Conservation (phyloP, 768 basidiomycete species). For the Vararia minispora region DNA sequence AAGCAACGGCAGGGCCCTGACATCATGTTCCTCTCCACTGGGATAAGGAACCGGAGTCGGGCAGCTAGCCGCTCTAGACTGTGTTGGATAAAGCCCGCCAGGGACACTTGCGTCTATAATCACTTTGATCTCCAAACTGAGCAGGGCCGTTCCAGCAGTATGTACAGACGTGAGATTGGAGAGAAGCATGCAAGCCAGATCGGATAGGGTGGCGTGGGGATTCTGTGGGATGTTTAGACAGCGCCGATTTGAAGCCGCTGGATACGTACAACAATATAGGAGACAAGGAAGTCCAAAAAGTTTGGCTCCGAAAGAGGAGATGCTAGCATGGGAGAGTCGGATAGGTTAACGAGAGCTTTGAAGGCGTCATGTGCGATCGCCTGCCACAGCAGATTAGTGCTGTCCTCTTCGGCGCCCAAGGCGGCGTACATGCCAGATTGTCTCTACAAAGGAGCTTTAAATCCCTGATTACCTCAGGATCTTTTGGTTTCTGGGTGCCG, state of each 20-base stretch:
- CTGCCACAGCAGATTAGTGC: slow-evolving; percentile 32
- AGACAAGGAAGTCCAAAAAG: slow-evolving; percentile 74
- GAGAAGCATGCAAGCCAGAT: slow-evolving; percentile 93
- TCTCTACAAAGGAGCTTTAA: slow-evolving; percentile 83
- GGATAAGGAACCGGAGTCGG: slow-evolving; percentile 66
- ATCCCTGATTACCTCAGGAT: slow-evolving; percentile 64
- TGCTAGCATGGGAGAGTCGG: slow-evolving; percentile 67
- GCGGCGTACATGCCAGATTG: slow-evolving; percentile 47
- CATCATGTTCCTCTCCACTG: slow-evolving; percentile 34
- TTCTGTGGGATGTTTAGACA: slow-evolving; percentile 38
- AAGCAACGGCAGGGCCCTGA: slow-evolving; percentile 68
- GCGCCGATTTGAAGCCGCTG: slow-evolving; percentile 1
- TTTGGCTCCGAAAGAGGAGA: slow-evolving; percentile 53
- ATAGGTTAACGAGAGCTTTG: slow-evolving; percentile 86
- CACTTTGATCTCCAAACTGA: slow-evolving; percentile 56
- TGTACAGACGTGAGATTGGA: slow-evolving; percentile 86
- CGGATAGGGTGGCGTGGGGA: slow-evolving; percentile 82
- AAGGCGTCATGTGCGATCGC: slow-evolving; percentile 91
- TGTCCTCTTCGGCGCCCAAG: not conserved
- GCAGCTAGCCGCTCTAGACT: slow-evolving; percentile 75
- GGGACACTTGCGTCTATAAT: slow-evolving; percentile 37
- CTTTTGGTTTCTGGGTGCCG: slow-evolving; percentile 46
- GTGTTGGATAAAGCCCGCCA: slow-evolving; percentile 55
- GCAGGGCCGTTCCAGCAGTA: slow-evolving; percentile 48
- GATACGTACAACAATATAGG: slow-evolving; percentile 78